Evolutionary conservation across 1,139 yeast species (phyloP).

Genomic region (Taphrina wiesneri): DNA sequence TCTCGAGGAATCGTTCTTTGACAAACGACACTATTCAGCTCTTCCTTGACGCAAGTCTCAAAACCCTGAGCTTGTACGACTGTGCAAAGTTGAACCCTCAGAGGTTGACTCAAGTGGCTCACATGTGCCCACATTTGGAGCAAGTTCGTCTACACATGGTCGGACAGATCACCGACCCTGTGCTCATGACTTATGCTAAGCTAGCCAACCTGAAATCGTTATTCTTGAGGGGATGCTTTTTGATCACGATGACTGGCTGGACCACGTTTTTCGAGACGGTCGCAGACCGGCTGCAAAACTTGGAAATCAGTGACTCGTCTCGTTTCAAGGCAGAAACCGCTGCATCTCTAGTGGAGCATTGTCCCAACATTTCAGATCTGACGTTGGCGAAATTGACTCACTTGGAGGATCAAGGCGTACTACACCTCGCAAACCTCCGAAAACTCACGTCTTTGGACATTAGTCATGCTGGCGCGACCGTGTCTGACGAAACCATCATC

Average conservation of each 20-base stretch:
- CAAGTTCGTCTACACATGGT: slow-evolving; percentile 79
- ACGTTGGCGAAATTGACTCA: slow-evolving; percentile 73
- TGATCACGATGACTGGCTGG: slow-evolving; percentile 77
- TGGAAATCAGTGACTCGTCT: slow-evolving; percentile 79
- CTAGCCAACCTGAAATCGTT: slow-evolving; percentile 57
- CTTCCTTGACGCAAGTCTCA: slow-evolving; percentile 64
- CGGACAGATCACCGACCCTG: slow-evolving; percentile 83
- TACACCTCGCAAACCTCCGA: slow-evolving; percentile 64
- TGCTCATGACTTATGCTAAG: slow-evolving; percentile 64
- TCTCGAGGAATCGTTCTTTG: slow-evolving; percentile 77
- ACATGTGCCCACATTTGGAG: slow-evolving; percentile 74
- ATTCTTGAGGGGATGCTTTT: slow-evolving; percentile 80
- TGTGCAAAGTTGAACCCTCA: slow-evolving; percentile 75
- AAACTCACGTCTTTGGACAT: slow-evolving; percentile 61
- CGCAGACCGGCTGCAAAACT: slow-evolving; percentile 53
- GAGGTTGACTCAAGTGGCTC: slow-evolving; percentile 67
- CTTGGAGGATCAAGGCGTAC: slow-evolving; percentile 57
- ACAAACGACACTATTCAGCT: slow-evolving; percentile 68
- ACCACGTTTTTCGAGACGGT: slow-evolving; percentile 60
- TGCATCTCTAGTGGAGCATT: slow-evolving; percentile 60
- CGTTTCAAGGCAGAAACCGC: slow-evolving; percentile 71
- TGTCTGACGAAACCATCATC: slow-evolving; percentile 37
- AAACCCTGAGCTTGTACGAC: slow-evolving; percentile 77
- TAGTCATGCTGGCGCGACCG: slow-evolving; percentile 38
- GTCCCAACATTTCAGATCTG: slow-evolving; percentile 54